These are phyloP conservation scores for Coelastrella sp. DNA, from an alignment of 139 green algal genomes.

Conservation along the genomic window DNA sequence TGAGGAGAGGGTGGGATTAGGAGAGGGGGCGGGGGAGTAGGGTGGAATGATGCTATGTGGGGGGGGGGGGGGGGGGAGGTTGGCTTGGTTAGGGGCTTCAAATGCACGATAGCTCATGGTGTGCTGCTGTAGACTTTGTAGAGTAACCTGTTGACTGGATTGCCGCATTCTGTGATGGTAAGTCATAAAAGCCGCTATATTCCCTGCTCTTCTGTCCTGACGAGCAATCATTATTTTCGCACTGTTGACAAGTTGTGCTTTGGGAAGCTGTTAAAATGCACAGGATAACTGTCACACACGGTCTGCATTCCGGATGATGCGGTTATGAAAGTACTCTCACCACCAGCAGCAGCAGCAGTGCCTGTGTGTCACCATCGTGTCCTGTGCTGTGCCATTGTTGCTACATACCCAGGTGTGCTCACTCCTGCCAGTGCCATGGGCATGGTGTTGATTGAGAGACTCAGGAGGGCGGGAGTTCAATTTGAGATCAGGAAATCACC, in stretches of 20 bases:
- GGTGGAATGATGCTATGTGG: no score
- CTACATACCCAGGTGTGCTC: constrained; percentile 72
- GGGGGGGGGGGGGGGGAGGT: no score
- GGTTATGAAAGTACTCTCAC: not conserved
- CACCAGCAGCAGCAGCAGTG: not conserved
- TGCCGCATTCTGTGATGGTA: constrained; percentile 44
- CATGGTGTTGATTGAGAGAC: constrained; percentile 66
- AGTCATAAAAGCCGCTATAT: constrained; percentile 60
- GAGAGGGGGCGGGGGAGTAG: no score
- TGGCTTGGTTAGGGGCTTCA: no score
- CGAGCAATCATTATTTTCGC: not conserved
- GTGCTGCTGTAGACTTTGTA: no score
- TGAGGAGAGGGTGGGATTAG: no score
- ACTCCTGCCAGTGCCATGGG: constrained; percentile 66
- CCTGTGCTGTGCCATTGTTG: not conserved
- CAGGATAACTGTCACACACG: no score
- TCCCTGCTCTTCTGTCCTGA: constrained; percentile 64
- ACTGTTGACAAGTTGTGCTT: constrained; percentile 17
- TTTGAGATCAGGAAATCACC: constrained; percentile 35
- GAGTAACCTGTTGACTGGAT: no score
- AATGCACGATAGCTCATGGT: no score
- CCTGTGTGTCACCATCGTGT: not conserved
- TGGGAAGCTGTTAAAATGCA: no score
- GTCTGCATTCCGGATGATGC: no score
- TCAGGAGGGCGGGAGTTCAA: constrained; percentile 49